Base-by-base conservation (phyloP, 2,329 filamentous ascomycete genomes). In the Colletotrichum godetiae region DNA sequence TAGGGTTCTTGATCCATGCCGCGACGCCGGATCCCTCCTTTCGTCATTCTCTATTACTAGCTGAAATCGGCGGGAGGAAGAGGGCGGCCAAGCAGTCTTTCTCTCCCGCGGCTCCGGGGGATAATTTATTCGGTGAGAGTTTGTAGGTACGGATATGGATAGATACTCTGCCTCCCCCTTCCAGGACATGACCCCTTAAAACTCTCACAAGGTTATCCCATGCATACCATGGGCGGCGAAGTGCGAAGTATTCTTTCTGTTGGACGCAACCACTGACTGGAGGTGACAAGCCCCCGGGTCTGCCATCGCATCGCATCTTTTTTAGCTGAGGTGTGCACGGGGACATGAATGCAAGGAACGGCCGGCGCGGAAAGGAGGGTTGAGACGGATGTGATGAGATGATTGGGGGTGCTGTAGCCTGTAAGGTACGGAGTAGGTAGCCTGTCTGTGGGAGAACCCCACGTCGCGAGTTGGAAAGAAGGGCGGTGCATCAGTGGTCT, bases 1-100 rank as follows among this genome's bases (percentile, higher is more conserved):
- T 55, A 42, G 13, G 37, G 37, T 42, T 42, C 5, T 60, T 70
- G 56, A 71, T 65, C 67, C 71, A 71, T 73, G 67, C 31, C 61
- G 42, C 60, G 60, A 55, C 46, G 56, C 31, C 67, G 35, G n/a
- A 65, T 31, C 6, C 55, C 70, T 58, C 52, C 33, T 8, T 33
- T 33, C 53, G 22, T 66, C 35, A 35, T 52, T 33, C 46, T 35
- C 13, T 29, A 29, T 29, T 29, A 29, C 27, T 29, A 29, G 27
- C 27, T 29, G 4, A 29, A 29, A 29, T 29, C 4, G 27, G 27
- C 4, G 27, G 27, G 27, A 29, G 27, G 4, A 64, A 59, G 55
- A 33, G 24, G 33, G 24, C 49, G 49, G 19, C 24, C 27, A 29
- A 49, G 19, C 12, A 56, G 35, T 24, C 49, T 8, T 52, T 35